A percentile compares a stretch with the other conserved stretches of the same genome.
Evolutionary conservation across 2,329 filamentous ascomycete species (phyloP).

Genomic region (Aureobasidium sp.): DNA sequence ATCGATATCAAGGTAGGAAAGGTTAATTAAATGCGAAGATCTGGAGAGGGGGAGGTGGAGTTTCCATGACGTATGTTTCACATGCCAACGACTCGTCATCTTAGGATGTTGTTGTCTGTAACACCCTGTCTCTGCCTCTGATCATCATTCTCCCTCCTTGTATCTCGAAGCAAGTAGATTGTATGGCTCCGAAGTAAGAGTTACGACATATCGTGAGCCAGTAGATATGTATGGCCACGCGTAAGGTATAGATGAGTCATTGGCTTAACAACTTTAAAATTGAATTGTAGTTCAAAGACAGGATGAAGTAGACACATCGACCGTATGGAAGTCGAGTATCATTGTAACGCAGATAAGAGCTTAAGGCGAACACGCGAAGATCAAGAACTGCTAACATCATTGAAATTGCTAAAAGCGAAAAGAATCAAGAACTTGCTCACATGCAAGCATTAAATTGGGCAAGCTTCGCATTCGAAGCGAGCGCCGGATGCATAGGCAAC

Average conservation of each 20-base stretch:
- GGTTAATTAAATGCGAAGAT: background rate
- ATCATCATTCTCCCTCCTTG: no score
- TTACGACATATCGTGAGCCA: no score
- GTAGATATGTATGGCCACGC: background rate
- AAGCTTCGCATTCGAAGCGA: background rate
- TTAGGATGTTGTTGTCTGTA: background rate
- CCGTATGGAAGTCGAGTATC: background rate
- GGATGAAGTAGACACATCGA: background rate
- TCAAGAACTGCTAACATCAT: background rate
- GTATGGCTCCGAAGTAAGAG: no score
- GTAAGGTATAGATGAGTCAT: no score
- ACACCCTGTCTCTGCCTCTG: background rate
- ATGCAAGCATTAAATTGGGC: background rate
- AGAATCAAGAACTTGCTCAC: background rate
- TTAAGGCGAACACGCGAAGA: background rate
- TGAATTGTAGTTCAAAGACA: background rate
- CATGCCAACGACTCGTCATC: background rate
- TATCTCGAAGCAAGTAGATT: no score
- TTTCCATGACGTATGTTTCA: constrained; percentile 7
- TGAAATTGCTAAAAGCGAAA: background rate
- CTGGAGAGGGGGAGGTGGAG: background rate
- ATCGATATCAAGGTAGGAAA: background rate
- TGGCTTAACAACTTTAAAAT: no score
- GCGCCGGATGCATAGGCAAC: background rate
- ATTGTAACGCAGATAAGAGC: background rate